phyloP scores from a whole-genome alignment of 805 yeast species.

The Blastobotrys attinorum region DNA sequence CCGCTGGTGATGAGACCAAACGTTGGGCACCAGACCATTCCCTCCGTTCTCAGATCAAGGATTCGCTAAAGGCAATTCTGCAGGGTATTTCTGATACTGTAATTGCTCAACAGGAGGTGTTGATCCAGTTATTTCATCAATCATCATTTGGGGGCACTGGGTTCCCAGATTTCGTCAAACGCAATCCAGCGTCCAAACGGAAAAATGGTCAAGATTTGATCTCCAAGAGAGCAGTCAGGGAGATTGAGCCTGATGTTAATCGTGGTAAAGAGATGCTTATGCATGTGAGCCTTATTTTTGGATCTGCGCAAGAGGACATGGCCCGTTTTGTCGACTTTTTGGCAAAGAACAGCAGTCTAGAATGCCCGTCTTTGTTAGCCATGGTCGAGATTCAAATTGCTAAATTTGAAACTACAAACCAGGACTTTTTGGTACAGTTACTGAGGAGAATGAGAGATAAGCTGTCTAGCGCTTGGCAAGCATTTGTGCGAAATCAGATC shows the following conservation, averaged over 20 bases:
- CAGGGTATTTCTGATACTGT: conserved; percentile 9
- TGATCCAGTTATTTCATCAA: conserved; percentile 38
- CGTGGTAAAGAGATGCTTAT: conserved; percentile 41
- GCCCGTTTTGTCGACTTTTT: conserved; percentile 27
- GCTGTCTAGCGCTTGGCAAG: conserved; percentile 49
- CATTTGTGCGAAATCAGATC: conserved; percentile 49
- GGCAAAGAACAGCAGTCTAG: conserved; percentile 33
- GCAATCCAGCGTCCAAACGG: conserved; percentile 15
- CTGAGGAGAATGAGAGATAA: conserved; percentile 46
- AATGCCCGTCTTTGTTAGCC: conserved; percentile 36
- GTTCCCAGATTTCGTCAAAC: conserved; percentile 39
- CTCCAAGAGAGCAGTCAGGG: conserved; percentile 28
- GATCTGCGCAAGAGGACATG: conserved; percentile 27
- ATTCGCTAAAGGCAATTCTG: conserved; percentile 4
- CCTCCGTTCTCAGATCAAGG: conserved; percentile 4
- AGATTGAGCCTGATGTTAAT: conserved; percentile 38
- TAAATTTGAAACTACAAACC: conserved; percentile 42
- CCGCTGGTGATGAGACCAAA: conserved; percentile 4
- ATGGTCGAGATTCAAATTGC: conserved; percentile 36
- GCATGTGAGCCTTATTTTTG: conserved; percentile 41
- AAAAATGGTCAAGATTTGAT: conserved; percentile 18
- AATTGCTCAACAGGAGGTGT: conserved; percentile 39
- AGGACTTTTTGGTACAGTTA: conserved; percentile 51
- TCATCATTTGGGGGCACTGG: conserved; percentile 32
- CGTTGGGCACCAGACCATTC: conserved; percentile 7